Percentiles rank a stretch among this genome's conserved stretches.
phyloP scores from a whole-genome alignment of 2,329 filamentous ascomycete species.

The Arthrobotrys conoides region DNA sequence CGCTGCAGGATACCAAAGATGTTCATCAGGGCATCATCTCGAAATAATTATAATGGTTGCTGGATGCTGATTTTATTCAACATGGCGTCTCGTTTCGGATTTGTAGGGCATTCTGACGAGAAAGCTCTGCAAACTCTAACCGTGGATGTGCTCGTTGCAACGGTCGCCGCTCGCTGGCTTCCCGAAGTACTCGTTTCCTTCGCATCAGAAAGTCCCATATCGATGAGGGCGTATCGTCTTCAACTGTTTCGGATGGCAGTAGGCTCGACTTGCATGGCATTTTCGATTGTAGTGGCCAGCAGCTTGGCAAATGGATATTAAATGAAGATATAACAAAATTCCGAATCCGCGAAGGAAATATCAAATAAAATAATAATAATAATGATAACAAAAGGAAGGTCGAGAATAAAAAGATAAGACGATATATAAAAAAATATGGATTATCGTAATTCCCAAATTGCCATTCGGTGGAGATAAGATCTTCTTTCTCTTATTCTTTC shows the following conservation, averaged over 20 bases:
- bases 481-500: slow-evolving; percentile 19
- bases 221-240: slow-evolving; percentile 39
- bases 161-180: slow-evolving; percentile 12
- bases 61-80: not conserved
- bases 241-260: slow-evolving; percentile 47
- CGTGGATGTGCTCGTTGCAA: slow-evolving; percentile 19
- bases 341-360: not conserved
- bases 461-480: slow-evolving; percentile 19
- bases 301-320: not conserved
- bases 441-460: slow-evolving; percentile 8
- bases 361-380: no score
- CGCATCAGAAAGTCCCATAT: slow-evolving; percentile 57
- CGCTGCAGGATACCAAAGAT: no score
- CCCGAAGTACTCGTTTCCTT: slow-evolving; percentile 19
- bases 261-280: slow-evolving; percentile 54
- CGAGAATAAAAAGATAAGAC: not conserved
- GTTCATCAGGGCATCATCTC: no score
- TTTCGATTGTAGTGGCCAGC: not conserved
- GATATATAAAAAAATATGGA: not conserved
- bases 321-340: not conserved
- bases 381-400: slow-evolving; percentile 7
- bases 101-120: not conserved
- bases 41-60: not conserved
- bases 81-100: not conserved
- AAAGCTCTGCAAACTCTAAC: not conserved